These are phyloP conservation scores for Cercophora sp. DNA, from an alignment of 495 filamentous ascomycete species.

Conservation along the genomic window DNA sequence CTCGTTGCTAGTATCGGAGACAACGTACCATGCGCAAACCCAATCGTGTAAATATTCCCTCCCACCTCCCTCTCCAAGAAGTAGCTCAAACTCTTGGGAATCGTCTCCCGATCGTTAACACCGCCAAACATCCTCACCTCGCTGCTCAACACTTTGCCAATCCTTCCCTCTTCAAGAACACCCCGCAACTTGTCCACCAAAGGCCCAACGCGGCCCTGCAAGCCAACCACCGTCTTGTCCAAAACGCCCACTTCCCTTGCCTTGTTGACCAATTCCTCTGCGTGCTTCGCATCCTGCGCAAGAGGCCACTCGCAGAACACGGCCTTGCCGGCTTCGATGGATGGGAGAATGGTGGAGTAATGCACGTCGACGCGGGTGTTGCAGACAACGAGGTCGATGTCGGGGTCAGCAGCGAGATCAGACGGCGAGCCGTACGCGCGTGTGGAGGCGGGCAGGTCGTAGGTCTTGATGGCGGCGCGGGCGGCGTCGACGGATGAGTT, in stretches of 20 bases:
- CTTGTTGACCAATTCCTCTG: slow-evolving; percentile 37
- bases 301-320: slow-evolving; percentile 60
- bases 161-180: slow-evolving; percentile 42
- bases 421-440: slow-evolving; percentile 50
- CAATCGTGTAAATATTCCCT: slow-evolving; percentile 51
- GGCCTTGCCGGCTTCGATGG: slow-evolving; percentile 52
- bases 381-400: slow-evolving; percentile 58
- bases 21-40: slow-evolving; percentile 46
- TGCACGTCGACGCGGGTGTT: slow-evolving; percentile 54
- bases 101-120: slow-evolving; percentile 29
- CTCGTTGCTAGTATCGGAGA: not conserved
- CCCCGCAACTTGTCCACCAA: slow-evolving; percentile 41
- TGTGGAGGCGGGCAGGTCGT: slow-evolving; percentile 38
- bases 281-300: slow-evolving; percentile 30
- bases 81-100: slow-evolving; percentile 37
- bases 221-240: slow-evolving; percentile 44
- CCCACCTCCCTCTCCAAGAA: slow-evolving; percentile 43
- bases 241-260: slow-evolving; percentile 33
- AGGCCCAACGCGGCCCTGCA: slow-evolving; percentile 47
- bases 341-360: slow-evolving; percentile 33
- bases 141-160: slow-evolving; percentile 53
- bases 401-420: slow-evolving; percentile 39
- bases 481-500: slow-evolving; percentile 52
- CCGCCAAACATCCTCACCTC: slow-evolving; percentile 41
- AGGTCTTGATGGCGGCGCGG: slow-evolving; percentile 42